Evolutionary conservation across 2,329 filamentous ascomycete genomes (phyloP), one percentile per base, ranked within the genome.

Genomic region (Neofusicoccum ribis): DNA sequence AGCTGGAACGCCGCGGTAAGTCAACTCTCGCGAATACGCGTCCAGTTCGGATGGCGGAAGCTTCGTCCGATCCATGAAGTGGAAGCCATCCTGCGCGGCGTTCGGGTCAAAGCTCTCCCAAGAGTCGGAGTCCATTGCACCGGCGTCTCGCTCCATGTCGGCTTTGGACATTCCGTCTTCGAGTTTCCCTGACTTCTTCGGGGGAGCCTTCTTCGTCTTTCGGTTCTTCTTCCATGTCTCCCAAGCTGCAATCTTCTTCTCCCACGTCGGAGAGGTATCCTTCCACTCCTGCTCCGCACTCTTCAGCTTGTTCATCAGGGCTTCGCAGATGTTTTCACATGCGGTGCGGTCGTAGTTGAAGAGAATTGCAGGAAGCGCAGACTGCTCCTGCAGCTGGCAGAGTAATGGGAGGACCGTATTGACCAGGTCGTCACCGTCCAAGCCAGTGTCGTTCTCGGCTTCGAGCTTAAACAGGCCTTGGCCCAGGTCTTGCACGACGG

Each of bases 261-360:
- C 82, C 90, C 90, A 93, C 31, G 81, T 79, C 0, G 82, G 74
- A 64, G 84, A 86, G 0, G 79, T 80, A 56, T 84, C 78, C 70
- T 89, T 88, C 80, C 85, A 90, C 7, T 72, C 69, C 0, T 77
- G 68, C 70, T 91, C 89, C 0, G 85, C 83, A 1, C 79, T 71
- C 58, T 82, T 72, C 0, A 93, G 78, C 65, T 86, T 80, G 0
- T 75, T 69, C 1, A 89, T 73, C 0, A 93, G 70, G 0, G 76
- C 70, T 27, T 74, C 69, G 31, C 85, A 83, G 34, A 90, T 84
- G 9, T 75, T 73, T 74, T 92, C 90, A 70, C 91, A 93, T 36
- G 79, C 76, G 1, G 76, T 74, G 54, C 90, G 86, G 68, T 93
- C 89, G 69, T 91, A 94, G 72, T 91, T 91, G 80, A 94, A 94